Conservation (phyloP, 169 alveolate genomes). For the Plasmodium coatneyi region DNA sequence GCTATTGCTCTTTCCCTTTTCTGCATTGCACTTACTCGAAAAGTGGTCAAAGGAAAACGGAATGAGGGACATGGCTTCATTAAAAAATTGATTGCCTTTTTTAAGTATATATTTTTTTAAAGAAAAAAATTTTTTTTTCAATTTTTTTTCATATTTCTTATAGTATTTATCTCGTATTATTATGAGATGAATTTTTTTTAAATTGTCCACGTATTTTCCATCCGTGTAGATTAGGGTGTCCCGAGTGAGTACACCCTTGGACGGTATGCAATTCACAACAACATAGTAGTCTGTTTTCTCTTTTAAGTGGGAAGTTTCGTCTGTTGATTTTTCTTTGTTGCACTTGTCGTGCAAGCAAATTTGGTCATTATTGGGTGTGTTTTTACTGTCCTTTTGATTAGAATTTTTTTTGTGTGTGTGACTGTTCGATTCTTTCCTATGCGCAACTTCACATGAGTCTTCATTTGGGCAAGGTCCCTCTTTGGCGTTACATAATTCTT, state of each 20-base stretch:
- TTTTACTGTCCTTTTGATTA: background rate
- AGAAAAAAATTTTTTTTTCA: conserved; percentile 27
- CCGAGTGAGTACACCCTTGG: conserved; percentile 29
- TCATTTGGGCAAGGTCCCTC: background rate
- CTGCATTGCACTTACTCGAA: conserved; percentile 9
- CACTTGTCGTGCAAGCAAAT: background rate
- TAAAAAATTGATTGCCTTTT: conserved; percentile 50
- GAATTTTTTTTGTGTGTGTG: background rate
- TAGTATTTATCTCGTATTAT: conserved; percentile 55
- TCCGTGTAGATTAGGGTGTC: conserved; percentile 68
- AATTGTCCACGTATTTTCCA: conserved; percentile 64
- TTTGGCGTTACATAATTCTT: background rate
- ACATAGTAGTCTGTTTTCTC: conserved; percentile 4
- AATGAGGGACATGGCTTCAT: conserved; percentile 43
- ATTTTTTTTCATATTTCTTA: conserved; percentile 46
- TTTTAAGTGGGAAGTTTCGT: background rate
- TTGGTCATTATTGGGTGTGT: background rate
- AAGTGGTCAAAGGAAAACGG: conserved; percentile 32
- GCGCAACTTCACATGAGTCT: background rate
- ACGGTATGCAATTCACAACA: conserved; percentile 45
- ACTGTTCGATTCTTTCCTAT: background rate
- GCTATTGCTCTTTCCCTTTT: background rate
- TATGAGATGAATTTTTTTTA: conserved; percentile 46
- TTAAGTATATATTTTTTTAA: conserved; percentile 49
- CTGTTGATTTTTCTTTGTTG: background rate